Base-by-base conservation (phyloP, 176 grass and related monocot species). In the Miscanthus lutarioriparius region DNA sequence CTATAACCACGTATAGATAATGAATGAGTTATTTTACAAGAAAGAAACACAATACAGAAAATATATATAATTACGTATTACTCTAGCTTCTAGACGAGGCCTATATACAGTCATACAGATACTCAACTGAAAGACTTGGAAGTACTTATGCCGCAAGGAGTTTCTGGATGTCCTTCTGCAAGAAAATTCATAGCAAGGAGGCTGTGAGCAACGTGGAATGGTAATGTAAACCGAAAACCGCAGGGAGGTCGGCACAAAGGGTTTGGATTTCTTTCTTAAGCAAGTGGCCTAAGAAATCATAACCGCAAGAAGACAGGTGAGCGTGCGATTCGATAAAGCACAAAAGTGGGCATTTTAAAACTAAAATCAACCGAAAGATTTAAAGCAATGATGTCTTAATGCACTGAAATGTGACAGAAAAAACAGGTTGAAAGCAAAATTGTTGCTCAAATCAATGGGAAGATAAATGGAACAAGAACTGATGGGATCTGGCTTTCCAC, bases 141-240 rank as follows among this genome's bases (percentile, higher is more conserved):
- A 84, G 11, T 73, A 79, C 40, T 90, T 87, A 99, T 47, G 89
- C 88, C 8, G 89, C 85, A 37, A 91, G 44, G 41, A 99, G 84
- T 85, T 92, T 99, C 78, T 92, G 80, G 80, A 99, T 94, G 88
- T 99, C 96, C 86, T 94, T 99, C 93, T 99, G 91, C 84, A 92
- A 87, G 11, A 87, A 58, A 74, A 79, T 68, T 2, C 37, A 64
- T 74, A 48, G 15, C 59, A 73, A 49, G 25, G 48, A 67, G 17
- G 32, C 1, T 69, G 74, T 86, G 69, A 90, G 84, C 23, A 75
- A 14, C 10, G 1, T 1, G 4, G 7, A 43, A 75, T 38, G 64
- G 14, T 80, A 61, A 65, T 41, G 19, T 47, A 79, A 28, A 49
- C 22, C 30, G 25, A 75, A 81, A 74, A 87, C 4, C n/a, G 43